Conservation (phyloP, 2,329 filamentous ascomycete species). For the Calonectria multiphialidica region DNA sequence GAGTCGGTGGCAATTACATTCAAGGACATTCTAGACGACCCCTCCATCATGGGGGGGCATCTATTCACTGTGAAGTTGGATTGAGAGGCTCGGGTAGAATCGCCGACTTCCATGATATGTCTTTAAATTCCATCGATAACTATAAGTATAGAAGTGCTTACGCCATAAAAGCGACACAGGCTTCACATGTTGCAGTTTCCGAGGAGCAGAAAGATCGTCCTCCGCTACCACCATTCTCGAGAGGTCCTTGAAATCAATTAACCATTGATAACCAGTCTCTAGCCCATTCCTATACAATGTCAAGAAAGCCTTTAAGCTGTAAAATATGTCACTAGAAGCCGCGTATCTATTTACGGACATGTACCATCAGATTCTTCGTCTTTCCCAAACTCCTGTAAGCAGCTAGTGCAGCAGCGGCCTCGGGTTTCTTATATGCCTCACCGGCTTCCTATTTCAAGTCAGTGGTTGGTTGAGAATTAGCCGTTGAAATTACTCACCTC, state of each 20-base stretch:
- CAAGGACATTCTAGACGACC: not conserved
- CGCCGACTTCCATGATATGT: too few species aligned
- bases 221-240: too few species aligned
- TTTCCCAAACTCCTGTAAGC: slow-evolving; percentile 18
- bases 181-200: too few species aligned
- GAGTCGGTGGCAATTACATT: not conserved
- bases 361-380: slow-evolving; percentile 14
- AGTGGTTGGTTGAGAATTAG: not conserved
- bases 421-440: slow-evolving; percentile 12
- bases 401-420: slow-evolving; percentile 12
- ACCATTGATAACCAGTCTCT: too few species aligned
- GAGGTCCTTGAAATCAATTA: too few species aligned
- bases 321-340: too few species aligned
- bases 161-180: too few species aligned
- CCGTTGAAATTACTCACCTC: not conserved
- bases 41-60: not conserved
- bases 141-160: too few species aligned
- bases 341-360: not conserved
- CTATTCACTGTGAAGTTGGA: not conserved
- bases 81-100: not conserved
- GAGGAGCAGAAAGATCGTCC: too few species aligned
- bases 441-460: slow-evolving; percentile 6
- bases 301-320: too few species aligned
- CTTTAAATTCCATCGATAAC: too few species aligned
- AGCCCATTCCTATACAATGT: too few species aligned